Conservation (phyloP, 768 basidiomycete species). For the Boletus coccyginus region DNA sequence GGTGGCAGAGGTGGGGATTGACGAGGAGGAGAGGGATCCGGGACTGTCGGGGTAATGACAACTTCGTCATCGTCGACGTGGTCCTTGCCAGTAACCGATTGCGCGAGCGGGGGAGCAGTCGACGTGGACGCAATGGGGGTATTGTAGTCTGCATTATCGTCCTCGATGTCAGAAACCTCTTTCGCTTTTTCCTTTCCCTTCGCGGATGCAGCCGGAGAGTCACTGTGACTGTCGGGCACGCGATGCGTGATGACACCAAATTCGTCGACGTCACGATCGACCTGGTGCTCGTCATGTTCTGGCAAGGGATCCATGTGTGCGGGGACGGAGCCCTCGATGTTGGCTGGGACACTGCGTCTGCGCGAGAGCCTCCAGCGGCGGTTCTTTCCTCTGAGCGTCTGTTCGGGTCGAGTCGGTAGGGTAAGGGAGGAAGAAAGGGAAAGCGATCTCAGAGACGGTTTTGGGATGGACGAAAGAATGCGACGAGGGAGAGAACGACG, state of each 20-base stretch:
- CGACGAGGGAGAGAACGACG: slow-evolving; percentile 32
- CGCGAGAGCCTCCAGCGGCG: slow-evolving; percentile 26
- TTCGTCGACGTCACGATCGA: slow-evolving; percentile 29
- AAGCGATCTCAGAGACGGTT: slow-evolving; percentile 20
- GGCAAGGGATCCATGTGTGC: slow-evolving; percentile 13
- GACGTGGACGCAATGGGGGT: slow-evolving; percentile 21
- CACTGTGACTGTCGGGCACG: slow-evolving; percentile 28
- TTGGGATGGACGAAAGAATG: slow-evolving; percentile 33
- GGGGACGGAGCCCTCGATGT: slow-evolving; percentile 12
- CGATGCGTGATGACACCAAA: slow-evolving; percentile 25
- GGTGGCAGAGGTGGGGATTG: slow-evolving; percentile 11
- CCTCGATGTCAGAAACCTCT: slow-evolving; percentile 12
- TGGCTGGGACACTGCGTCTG: slow-evolving; percentile 12
- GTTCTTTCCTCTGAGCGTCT: slow-evolving; percentile 29
- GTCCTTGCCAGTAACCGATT: slow-evolving; percentile 2
- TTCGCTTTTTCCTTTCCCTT: slow-evolving; percentile 40
- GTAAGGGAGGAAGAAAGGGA: slow-evolving; percentile 9
- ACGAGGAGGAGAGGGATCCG: slow-evolving; percentile 5
- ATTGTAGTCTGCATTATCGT: background rate
- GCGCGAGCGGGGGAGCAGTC: background rate
- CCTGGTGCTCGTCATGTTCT: slow-evolving; percentile 29
- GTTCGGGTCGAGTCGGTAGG: slow-evolving; percentile 22
- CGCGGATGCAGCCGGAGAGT: slow-evolving; percentile 19
- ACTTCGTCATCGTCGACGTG: slow-evolving; percentile 18
- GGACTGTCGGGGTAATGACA: slow-evolving; percentile 18